phyloP scores from a whole-genome alignment of 495 filamentous ascomycete genomes.

The Penicillium salamii region DNA sequence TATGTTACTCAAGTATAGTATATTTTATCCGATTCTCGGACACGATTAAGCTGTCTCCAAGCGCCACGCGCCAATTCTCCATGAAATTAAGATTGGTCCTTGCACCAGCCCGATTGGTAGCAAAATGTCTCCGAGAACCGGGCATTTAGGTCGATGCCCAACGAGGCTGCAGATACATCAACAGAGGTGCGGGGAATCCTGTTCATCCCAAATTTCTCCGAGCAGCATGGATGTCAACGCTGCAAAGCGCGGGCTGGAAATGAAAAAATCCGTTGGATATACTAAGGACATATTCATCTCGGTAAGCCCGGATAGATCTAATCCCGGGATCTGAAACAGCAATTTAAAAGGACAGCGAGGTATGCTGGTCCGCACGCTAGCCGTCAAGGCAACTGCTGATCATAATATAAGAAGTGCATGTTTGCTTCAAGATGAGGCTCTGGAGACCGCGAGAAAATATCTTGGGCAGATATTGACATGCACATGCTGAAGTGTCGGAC shows the following conservation, averaged over 20 bases:
- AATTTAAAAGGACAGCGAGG: constrained; percentile 4
- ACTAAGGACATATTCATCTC: neutral
- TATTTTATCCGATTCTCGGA: neutral
- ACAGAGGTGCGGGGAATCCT: neutral
- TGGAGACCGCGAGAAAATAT: neutral
- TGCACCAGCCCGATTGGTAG: neutral
- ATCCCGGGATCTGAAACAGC: neutral
- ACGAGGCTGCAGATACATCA: neutral
- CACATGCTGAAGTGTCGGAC: neutral
- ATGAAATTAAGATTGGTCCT: neutral
- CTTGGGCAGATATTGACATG: neutral
- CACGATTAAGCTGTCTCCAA: neutral
- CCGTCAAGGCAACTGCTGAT: constrained; percentile 4
- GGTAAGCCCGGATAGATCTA: neutral
- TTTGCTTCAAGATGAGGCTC: constrained; percentile 2
- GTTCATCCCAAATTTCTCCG: neutral
- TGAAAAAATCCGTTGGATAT: neutral
- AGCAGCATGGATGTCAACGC: neutral
- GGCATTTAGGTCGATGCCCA: neutral
- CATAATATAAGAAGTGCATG: neutral
- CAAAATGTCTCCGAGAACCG: neutral
- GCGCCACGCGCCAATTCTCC: neutral
- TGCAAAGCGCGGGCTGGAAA: neutral
- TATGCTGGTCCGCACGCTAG: neutral
- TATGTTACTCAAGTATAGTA: no score